Conservation (phyloP, 2,329 filamentous ascomycete genomes). For the Aspergillus ochraceoroseus region DNA sequence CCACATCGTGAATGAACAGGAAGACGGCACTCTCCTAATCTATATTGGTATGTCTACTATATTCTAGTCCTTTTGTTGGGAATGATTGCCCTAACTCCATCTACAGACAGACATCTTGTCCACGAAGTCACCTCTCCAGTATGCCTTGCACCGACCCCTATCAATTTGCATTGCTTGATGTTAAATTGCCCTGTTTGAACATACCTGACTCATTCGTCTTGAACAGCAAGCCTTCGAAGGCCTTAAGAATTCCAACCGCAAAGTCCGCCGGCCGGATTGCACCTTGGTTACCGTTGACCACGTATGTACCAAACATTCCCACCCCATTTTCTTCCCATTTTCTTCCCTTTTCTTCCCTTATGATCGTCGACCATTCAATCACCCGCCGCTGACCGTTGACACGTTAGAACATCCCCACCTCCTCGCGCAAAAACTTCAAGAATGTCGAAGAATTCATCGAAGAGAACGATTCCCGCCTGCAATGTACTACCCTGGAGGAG, state of each 20-base stretch:
- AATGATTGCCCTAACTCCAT: slow-evolving; percentile 22
- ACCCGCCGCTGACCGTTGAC: slow-evolving; percentile 14
- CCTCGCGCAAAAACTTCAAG: slow-evolving; percentile 85
- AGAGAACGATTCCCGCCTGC: slow-evolving; percentile 85
- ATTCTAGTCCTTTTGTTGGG: neutral
- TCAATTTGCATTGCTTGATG: slow-evolving; percentile 18
- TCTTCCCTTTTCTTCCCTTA: too few relatives aligned
- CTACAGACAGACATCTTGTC: slow-evolving; percentile 81
- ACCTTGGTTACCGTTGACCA: slow-evolving; percentile 95
- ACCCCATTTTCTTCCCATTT: slow-evolving; percentile 6
- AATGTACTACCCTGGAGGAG: slow-evolving; percentile 93
- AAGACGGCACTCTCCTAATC: slow-evolving; percentile 84
- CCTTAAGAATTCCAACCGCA: slow-evolving; percentile 78
- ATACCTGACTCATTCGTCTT: slow-evolving; percentile 16
- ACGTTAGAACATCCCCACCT: slow-evolving; percentile 81
- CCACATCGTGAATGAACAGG: slow-evolving; percentile 92
- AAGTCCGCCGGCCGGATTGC: slow-evolving; percentile 90
- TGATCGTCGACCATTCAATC: too few relatives aligned
- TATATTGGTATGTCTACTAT: slow-evolving; percentile 69
- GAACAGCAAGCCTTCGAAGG: slow-evolving; percentile 90
- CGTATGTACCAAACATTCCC: slow-evolving; percentile 54
- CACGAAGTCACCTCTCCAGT: slow-evolving; percentile 98
- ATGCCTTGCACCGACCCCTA: too few relatives aligned
- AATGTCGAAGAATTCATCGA: slow-evolving; percentile 91
- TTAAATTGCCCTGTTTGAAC: neutral